A percentile compares a stretch with the other conserved stretches of the same genome.
phyloP scores from a whole-genome alignment of 192 early-diverging fungal species.

The Coemansia sp. region DNA sequence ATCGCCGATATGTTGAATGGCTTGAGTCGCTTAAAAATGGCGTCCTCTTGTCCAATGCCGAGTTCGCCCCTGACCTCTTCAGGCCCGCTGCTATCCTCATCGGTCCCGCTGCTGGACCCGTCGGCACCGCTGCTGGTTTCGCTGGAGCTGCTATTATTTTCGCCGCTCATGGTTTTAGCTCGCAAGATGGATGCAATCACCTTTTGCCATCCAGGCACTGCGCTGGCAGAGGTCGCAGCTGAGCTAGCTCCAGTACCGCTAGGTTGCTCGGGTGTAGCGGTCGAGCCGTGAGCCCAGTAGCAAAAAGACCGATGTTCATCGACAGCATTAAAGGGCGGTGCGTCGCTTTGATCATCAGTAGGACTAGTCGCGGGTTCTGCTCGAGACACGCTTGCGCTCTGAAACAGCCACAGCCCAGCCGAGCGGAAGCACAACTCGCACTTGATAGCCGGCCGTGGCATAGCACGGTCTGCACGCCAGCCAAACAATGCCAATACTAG shows the following conservation, averaged over 20 bases:
- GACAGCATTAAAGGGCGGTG: conserved; percentile 24
- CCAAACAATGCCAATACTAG: conserved; percentile 44
- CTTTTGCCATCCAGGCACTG: conserved; percentile 49
- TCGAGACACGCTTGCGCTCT: neutral
- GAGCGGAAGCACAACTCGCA: conserved; percentile 48
- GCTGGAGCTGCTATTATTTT: conserved; percentile 9
- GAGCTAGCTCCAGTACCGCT: neutral
- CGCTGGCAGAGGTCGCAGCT: neutral
- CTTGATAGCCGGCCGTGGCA: conserved; percentile 28
- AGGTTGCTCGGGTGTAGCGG: neutral
- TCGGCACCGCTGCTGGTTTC: neutral
- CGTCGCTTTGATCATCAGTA: neutral
- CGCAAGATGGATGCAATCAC: conserved; percentile 35
- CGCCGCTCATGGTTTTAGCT: conserved; percentile 25
- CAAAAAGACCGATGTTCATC: conserved; percentile 52
- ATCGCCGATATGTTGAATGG: conserved; percentile 53
- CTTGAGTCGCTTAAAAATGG: conserved; percentile 26
- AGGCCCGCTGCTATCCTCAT: neutral
- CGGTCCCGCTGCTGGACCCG: neutral
- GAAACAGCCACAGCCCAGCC: conserved; percentile 45
- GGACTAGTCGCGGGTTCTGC: neutral
- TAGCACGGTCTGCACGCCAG: conserved; percentile 28
- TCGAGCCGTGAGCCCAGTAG: conserved; percentile 45
- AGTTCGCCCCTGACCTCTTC: neutral
- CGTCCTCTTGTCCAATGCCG: neutral